Percentiles rank a stretch among this genome's conserved stretches.
phyloP scores from a whole-genome alignment of 495 filamentous ascomycete genomes.

The Xylaria bambusicola region DNA sequence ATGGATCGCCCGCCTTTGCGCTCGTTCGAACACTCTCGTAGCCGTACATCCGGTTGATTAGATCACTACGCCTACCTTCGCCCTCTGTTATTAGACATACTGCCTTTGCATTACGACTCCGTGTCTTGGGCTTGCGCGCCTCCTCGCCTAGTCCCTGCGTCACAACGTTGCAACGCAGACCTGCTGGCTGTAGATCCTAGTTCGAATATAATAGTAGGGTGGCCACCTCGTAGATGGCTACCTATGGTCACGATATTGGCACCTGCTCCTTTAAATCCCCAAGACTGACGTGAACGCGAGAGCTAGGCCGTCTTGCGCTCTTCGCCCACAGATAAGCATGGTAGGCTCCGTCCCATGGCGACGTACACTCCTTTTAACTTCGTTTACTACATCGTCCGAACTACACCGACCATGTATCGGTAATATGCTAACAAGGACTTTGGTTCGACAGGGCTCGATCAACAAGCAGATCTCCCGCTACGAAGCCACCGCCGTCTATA shows the following conservation, averaged over 20 bases:
- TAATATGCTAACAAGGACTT: conserved; percentile 23
- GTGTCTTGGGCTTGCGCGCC: conserved; percentile 18
- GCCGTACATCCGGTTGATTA: conserved; percentile 2
- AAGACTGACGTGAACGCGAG: conserved; percentile 19
- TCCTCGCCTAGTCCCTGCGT: conserved; percentile 2
- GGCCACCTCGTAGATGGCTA: conserved; percentile 7
- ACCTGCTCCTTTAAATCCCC: conserved; percentile 7
- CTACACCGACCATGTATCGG: not conserved
- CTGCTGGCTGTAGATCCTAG: conserved; percentile 5
- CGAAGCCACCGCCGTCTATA: conserved; percentile 70
- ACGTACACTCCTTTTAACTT: conserved; percentile 6
- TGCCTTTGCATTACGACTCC: conserved; percentile 4
- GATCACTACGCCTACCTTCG: not conserved
- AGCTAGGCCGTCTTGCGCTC: conserved; percentile 22
- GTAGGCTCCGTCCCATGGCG: conserved; percentile 21
- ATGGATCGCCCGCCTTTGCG: conserved; percentile 5
- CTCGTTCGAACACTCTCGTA: conserved; percentile 7
- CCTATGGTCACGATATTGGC: conserved; percentile 19
- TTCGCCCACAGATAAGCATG: conserved; percentile 28
- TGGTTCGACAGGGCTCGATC: conserved; percentile 42
- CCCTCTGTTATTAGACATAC: not conserved
- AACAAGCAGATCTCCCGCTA: conserved; percentile 62
- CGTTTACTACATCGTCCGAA: not conserved
- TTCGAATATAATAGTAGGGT: conserved; percentile 14
- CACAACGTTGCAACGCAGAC: not conserved